Base-by-base conservation (phyloP, 2,329 filamentous ascomycete species). In the Fusarium mangiferae region DNA sequence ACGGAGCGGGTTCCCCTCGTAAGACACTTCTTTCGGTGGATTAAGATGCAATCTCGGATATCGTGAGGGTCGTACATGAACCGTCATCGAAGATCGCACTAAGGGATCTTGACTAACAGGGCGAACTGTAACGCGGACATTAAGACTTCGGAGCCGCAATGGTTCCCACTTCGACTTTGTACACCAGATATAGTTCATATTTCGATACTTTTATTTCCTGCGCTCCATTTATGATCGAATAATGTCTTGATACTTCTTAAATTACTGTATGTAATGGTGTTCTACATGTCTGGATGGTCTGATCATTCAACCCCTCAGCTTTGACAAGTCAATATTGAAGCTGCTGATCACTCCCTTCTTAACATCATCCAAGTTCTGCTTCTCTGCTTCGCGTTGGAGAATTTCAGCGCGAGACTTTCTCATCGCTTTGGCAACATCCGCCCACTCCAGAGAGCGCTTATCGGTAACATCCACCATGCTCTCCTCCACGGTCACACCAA, bases 311-410 rank as follows among this genome's bases (percentile, higher is more conserved):
- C n/a, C 51, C 10, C 22, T 30, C 7, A 68, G 17, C 22, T 68
- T 68, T 1, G 52, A 67, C 35, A 45, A 35, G 26, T 68, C 62
- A 4, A 68, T n/a, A 11, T 13, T 18, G 5, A 68, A 30, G 24
- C 10, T 67, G 22, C 35, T 18, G 1, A 68, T 61, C 13, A 68
- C 45, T 0, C 52, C 65, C 20, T 46, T 18, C 39, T 33, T 60
- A 15, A 52, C 1, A 10, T 68, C 65, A 9, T 35, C 28, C 7
- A 30, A 14, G 13, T 45, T n/a, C 24, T 68, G 65, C 1, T 18
- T 61, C n/a, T 67, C 41, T 20, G 36, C 11, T 20, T 68, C 65
- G 0, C 62, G 57, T 18, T 52, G 41, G 2, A 68, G 39, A 6
- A 68, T 20, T 5, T 51, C 45, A 17, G 7, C 3, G 5, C 62